Conservation (phyloP, 257 asterid species). For the Solanum pennellii region DNA sequence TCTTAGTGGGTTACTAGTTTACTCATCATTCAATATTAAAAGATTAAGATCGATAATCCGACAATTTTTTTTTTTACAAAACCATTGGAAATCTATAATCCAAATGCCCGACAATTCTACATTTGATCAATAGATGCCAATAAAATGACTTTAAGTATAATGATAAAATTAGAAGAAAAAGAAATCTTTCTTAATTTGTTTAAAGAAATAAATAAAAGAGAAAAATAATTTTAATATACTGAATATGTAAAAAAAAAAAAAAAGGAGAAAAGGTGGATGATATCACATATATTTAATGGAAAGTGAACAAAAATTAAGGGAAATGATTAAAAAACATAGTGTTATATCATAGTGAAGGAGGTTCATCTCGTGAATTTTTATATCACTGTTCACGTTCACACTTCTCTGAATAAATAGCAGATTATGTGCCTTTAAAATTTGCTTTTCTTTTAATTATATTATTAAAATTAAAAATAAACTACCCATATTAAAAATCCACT, state of each 20-base stretch:
- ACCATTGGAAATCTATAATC: not conserved
- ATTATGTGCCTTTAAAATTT: not conserved
- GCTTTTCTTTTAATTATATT: not conserved
- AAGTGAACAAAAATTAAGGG: not conserved
- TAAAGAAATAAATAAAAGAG: not conserved
- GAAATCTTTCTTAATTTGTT: not conserved
- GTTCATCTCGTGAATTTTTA: not conserved
- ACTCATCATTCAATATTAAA: too few species aligned
- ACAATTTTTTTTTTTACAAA: not conserved
- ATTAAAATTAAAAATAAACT: not conserved
- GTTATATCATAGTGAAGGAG: not conserved
- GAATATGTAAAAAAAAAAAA: not conserved
- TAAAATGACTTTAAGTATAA: not conserved
- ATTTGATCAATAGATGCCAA: not conserved
- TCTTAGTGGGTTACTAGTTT: too few species aligned
- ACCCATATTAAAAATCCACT: not conserved
- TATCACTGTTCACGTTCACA: not conserved
- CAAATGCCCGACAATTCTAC: not conserved
- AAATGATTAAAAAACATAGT: too few species aligned
- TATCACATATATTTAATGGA: not conserved
- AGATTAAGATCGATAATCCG: not conserved
- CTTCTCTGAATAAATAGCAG: not conserved
- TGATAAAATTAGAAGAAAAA: not conserved
- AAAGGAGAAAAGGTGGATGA: not conserved
- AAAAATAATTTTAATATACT: not conserved